Percentiles rank a stretch among this genome's conserved stretches.
These are phyloP conservation scores for Nothophytophthora sp. DNA, from an alignment of 352 stramenopile species.

Conservation along the genomic window DNA sequence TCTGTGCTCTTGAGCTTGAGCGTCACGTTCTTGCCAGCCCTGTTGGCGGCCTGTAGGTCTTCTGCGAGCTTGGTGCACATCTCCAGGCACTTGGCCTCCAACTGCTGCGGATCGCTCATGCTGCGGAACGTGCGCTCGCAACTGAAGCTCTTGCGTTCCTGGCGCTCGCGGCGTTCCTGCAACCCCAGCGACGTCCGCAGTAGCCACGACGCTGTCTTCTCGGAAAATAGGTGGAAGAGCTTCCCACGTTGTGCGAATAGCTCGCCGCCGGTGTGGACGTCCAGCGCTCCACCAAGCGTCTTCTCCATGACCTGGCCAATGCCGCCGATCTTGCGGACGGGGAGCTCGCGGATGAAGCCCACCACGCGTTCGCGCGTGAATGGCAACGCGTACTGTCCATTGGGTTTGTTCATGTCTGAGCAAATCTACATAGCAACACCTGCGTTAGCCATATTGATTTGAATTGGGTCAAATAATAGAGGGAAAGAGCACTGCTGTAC, in stretches of 20 bases:
- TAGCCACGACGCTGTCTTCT: conserved; percentile 69
- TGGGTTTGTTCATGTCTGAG: conserved; percentile 96
- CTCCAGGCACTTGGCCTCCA: conserved; percentile 69
- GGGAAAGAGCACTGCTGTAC: conserved; percentile 20
- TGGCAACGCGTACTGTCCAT: conserved; percentile 93
- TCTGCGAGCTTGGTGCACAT: conserved; percentile 55
- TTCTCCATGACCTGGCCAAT: conserved; percentile 97
- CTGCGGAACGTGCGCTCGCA: conserved; percentile 71
- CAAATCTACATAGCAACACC: conserved; percentile 66
- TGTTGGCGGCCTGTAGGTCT: conserved; percentile 50
- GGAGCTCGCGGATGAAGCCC: conserved; percentile 87
- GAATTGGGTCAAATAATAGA: no score
- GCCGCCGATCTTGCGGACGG: conserved; percentile 93
- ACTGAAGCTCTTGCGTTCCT: conserved; percentile 81
- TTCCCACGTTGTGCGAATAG: conserved; percentile 59
- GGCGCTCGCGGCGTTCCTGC: conserved; percentile 39
- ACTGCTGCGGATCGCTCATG: conserved; percentile 34
- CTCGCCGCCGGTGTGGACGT: conserved; percentile 86
- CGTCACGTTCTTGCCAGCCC: conserved; percentile 58
- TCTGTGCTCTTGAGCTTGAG: conserved; percentile 75
- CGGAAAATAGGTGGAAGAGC: conserved; percentile 67
- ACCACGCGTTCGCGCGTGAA: conserved; percentile 75
- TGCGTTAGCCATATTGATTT: no score
- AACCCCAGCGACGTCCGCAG: conserved; percentile 75
- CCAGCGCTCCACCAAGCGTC: conserved; percentile 74